Evolutionary conservation across 441 rosid species (phyloP).

Genomic region (Pelargonium citronellum): DNA sequence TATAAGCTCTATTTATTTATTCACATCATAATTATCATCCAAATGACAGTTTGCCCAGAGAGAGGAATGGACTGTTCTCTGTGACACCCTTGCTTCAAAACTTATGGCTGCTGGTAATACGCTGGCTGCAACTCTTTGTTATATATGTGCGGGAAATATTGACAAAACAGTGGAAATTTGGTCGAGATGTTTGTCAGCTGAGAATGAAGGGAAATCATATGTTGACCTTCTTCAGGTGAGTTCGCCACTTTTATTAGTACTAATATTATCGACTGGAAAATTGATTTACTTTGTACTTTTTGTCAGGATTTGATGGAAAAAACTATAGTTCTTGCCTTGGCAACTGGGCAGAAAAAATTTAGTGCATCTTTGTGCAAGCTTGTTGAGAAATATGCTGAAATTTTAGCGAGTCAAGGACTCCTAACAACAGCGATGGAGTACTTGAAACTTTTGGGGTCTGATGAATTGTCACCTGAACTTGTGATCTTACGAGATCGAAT

Average conservation of each 20-base stretch:
- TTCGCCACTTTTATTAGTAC: conserved; percentile 21
- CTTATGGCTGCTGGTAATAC: conserved; percentile 71
- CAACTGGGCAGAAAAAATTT: conserved; percentile 85
- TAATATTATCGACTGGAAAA: conserved; percentile 11
- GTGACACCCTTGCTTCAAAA: conserved; percentile 79
- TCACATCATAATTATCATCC: neutral
- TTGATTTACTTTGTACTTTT: conserved; percentile 22
- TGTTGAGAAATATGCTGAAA: conserved; percentile 97
- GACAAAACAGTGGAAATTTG: conserved; percentile 97
- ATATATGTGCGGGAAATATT: conserved; percentile 91
- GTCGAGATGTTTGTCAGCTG: conserved; percentile 74
- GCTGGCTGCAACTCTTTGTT: conserved; percentile 89
- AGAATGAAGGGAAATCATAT: conserved; percentile 64
- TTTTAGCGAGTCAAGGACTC: conserved; percentile 97
- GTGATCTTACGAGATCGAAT: conserved; percentile 79
- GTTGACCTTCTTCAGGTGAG: conserved; percentile 88
- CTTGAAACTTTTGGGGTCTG: conserved; percentile 76
- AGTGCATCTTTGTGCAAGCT: conserved; percentile 95
- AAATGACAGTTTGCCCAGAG: conserved; percentile 77
- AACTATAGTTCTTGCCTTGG: conserved; percentile 95
- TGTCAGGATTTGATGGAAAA: conserved; percentile 97
- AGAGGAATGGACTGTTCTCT: conserved; percentile 82
- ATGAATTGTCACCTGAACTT: conserved; percentile 86
- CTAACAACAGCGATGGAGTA: conserved; percentile 67
- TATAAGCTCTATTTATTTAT: neutral